Base-by-base conservation (phyloP, 768 basidiomycete species). In the Leccinellum albellum region DNA sequence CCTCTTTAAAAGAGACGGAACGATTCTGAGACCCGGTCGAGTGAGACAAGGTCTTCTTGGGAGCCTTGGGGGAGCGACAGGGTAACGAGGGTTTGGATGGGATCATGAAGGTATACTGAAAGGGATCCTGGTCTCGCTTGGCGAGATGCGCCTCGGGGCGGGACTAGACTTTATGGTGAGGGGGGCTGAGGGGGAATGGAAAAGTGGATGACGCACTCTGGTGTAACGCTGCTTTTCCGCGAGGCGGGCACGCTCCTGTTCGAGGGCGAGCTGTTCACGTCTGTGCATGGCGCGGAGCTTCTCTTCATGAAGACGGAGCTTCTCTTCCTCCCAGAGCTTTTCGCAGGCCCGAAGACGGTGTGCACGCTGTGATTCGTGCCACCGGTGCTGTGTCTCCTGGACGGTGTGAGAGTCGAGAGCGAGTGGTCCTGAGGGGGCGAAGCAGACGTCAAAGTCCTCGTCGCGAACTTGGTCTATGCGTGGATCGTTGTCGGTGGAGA, bases 391-490 rank as follows among this genome's bases (percentile, higher is more conserved):
- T n/a, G 66, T 67, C 54, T 74, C 70, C 50, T 66, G 69, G 51
- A 75, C 65, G 57, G 73, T 76, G 42, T 76, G 77, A 42, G 74
- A 76, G 26, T 80, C 80, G 56, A 75, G 67, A 42, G 61, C 58
- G 54, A 79, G 69, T 1, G 68, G 70, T 17, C 76, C 76, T 8
- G 68, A 64, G 2, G 78, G 78, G 1, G 73, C 61, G 54, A 78
- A 78, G 56, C 67, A 71, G 45, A 67, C 51, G 54, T 73, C 68
- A 44, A 79, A 78, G 61, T 79, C 78, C 57, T 78, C 78, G 67
- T 79, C 78, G 60, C 75, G 77, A 47, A 88, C 84, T 17, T 78
- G 74, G 46, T 80, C 83, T 51, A 87, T 85, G 47, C 84, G 80
- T 1, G 86, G 85, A 69, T 87, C 86, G 58, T 79, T 70, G 69